Conservation (phyloP, 139 green algal species). For the Penium margaritaceum region DNA sequence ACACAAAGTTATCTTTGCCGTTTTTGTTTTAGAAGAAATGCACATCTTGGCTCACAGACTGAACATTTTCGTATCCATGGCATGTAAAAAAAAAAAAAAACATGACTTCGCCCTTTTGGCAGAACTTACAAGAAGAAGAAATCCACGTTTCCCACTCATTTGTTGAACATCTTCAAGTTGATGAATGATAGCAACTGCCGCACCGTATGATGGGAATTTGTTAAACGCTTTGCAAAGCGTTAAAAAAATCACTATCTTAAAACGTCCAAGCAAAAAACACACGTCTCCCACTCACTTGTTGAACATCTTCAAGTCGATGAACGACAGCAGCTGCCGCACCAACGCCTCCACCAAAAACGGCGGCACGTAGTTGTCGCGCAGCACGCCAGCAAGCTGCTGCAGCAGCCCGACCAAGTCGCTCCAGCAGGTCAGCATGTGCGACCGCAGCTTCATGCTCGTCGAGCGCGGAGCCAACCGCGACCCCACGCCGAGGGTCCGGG, state of each 20-base stretch:
- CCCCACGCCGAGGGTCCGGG: no score
- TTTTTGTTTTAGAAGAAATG: not conserved
- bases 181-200: not conserved
- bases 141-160: not conserved
- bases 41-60: not conserved
- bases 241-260: no score
- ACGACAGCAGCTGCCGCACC: conserved; percentile 5
- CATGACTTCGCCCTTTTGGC: no score
- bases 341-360: conserved; percentile 4
- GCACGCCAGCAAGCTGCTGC: not conserved
- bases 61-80: not conserved
- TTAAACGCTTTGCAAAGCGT: no score
- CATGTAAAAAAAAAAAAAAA: no score
- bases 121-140: not conserved
- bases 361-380: not conserved
- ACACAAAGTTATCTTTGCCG: no score
- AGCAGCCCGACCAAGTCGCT: conserved; percentile 1
- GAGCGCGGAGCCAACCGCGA: no score
- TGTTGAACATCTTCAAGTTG: conserved; percentile 6
- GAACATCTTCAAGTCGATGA: conserved; percentile 18
- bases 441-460: no score
- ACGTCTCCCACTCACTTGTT: conserved; percentile 20
- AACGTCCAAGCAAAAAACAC: no score
- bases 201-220: no score
- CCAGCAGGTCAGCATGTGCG: conserved; percentile 10